Evolutionary conservation across 2,329 filamentous ascomycete genomes (phyloP).

Genomic region (Pseudonectria buxi): DNA sequence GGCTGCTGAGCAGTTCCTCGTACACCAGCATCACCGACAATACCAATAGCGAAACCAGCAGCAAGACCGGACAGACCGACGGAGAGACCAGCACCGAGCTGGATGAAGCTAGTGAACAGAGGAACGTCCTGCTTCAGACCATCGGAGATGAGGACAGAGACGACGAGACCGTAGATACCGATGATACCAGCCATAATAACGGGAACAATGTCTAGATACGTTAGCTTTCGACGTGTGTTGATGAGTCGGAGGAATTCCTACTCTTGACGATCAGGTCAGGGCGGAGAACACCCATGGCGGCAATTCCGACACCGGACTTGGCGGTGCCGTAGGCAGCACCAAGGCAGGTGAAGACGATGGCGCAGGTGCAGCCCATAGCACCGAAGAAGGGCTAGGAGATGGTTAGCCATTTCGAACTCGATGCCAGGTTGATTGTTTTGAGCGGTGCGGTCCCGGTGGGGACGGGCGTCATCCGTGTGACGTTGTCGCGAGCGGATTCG

Average conservation of each 20-base stretch:
- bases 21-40: slow-evolving; percentile 84
- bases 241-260: slow-evolving; percentile 42
- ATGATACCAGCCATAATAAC: slow-evolving; percentile 99
- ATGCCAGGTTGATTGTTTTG: slow-evolving; percentile 10
- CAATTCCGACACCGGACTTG: slow-evolving; percentile 98
- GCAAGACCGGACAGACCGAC: slow-evolving; percentile 79
- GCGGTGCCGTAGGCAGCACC: slow-evolving; percentile 97
- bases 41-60: slow-evolving; percentile 80
- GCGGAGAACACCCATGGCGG: slow-evolving; percentile 94
- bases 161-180: slow-evolving; percentile 93
- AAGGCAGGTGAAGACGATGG: slow-evolving; percentile 94
- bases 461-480: slow-evolving; percentile 18
- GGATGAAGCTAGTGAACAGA: slow-evolving; percentile 78
- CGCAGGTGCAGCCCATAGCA: slow-evolving; percentile 94
- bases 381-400: slow-evolving; percentile 75
- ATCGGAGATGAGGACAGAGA: slow-evolving; percentile 81
- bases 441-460: slow-evolving; percentile 12
- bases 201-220: slow-evolving; percentile 79
- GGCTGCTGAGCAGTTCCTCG: slow-evolving; percentile 79
- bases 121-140: slow-evolving; percentile 64
- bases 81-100: slow-evolving; percentile 74
- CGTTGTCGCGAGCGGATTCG: slow-evolving; percentile 23
- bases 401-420: slow-evolving; percentile 26
- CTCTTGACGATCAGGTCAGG: slow-evolving; percentile 99
- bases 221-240: slow-evolving; percentile 11